Evolutionary conservation across 495 filamentous ascomycete genomes (phyloP).

Genomic region (Cladorrhinum samala): DNA sequence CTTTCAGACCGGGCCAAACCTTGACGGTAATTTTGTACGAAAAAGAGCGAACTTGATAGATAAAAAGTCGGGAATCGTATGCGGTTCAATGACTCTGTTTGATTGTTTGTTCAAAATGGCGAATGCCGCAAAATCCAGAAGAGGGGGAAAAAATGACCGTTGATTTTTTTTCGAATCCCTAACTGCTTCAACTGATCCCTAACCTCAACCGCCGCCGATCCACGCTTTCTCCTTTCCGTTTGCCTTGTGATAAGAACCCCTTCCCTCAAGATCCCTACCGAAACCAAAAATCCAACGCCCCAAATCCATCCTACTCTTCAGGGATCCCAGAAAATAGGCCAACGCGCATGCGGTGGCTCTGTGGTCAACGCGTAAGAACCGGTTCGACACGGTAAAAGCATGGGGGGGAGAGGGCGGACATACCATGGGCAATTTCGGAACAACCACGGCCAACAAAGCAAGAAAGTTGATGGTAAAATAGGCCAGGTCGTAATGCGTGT

Average conservation of each 20-base stretch:
- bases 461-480: constrained; percentile 97
- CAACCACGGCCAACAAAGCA: constrained; percentile 83
- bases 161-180: neutral
- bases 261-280: constrained; percentile 10
- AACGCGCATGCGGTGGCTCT: constrained; percentile 69
- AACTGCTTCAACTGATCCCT: neutral
- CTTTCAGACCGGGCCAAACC: neutral
- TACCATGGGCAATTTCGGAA: constrained; percentile 93
- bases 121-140: too few relatives aligned
- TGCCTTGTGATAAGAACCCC: constrained; percentile 14
- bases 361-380: constrained; percentile 1
- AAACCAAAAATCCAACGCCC: constrained; percentile 19
- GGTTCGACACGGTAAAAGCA: neutral
- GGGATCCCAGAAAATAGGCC: constrained; percentile 57
- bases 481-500: constrained; percentile 92
- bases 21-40: neutral
- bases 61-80: neutral
- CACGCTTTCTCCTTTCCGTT: constrained; percentile 3
- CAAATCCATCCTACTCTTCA: constrained; percentile 40
- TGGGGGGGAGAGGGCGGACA: constrained; percentile 29
- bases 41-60: neutral
- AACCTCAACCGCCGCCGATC: constrained; percentile 4
- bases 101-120: constrained; percentile 1
- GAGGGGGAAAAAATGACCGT: neutral
- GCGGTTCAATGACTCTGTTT: neutral